Evolutionary conservation across 2,329 filamentous ascomycete species (phyloP), one percentile per base, ranked within the genome.

Genomic region (Colletotrichum limetticola): DNA sequence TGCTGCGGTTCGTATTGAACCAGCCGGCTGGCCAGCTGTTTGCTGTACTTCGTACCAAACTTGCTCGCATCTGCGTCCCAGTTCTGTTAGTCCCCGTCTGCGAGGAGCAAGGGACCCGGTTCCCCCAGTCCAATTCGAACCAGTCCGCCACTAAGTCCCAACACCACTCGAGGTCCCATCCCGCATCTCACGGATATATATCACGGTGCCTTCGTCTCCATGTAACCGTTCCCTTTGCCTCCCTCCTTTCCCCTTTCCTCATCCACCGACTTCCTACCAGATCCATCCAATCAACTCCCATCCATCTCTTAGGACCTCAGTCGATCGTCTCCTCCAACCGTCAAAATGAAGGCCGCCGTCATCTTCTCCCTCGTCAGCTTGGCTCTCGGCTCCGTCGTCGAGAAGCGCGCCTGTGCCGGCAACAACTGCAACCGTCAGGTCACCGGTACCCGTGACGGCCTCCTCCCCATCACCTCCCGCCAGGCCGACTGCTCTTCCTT

Each of bases 351-450:
- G 82, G 77, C 81, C 78, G 76, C 80, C 76, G 77, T 80, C 74
- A 75, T 83, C 75, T 80, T 85, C 59, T 81, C 81, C 58, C 76
- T 85, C 68, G 81, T 79, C 73, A 81, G 80, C 74, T 76, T 80
- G 65, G 83, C 81, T 76, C 75, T 82, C 61, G 83, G 81, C 68
- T 77, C 78, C 76, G 77, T 80, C 66, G 70, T 85, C 42, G 79
- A 83, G 69, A 75, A 77, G 75, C 83, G 83, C 71, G 76, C 74
- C 70, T 85, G 82, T 78, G 75, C 79, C 73, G 83, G 81, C 76
- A 83, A 86, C 81, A 86, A 86, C 81, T 86, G 85, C 81, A 84
- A 84, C 79, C 83, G 84, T 61, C 82, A 84, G 71, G 82, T 86
- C 73, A 86, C 84, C 55, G 84, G 84, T 71, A 86, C 84, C 67